Evolutionary conservation across 768 basidiomycete genomes (phyloP), one percentile per base, ranked within the genome.

Genomic region (Suillus brevipes): DNA sequence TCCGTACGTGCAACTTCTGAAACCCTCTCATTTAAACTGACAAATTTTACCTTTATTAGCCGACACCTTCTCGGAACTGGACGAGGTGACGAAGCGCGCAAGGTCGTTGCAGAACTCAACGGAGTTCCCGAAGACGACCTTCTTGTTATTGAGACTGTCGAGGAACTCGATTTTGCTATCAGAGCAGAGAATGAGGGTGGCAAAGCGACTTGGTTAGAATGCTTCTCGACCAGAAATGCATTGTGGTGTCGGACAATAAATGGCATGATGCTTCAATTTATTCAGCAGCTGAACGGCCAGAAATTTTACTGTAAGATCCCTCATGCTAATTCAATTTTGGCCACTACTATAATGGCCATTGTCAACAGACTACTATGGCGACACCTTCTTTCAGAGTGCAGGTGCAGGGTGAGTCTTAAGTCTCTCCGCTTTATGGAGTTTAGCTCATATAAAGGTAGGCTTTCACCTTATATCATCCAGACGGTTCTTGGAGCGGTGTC

Each of bases 261-360:
- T 65, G 90, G 91, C n/a, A 90, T 91, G 87, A 90, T 91, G 87
- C 75, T 91, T 52, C 90, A 91, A 68, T 91, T 92, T 71, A 86
- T 93, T 61, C 90, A 92, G 68, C 90, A 92, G 68, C 75, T 92
- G 37, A 90, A 92, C 64, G 90, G 90, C 16, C 90, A 93, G 74
- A 92, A 90, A 73, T 91, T 91, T 76, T 90, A 89, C 74, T 90
- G 89, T 89, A 67, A 66, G 85, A 74, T 8, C 3, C 7, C 43
- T 60, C 25, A 2, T 52, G 34, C 6, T 28, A 12, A 55, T 37
- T 59, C 3, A 31, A 34, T 8, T 13, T 42, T 31, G 28, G 16
- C 16, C 74, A 73, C 57, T 71, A 8, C 8, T 8, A 36, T 36
- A 69, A 62, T 74, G 64, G 31, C 52, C 65, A 55, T 20, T 31